A percentile compares a stretch with the other conserved stretches of the same genome.
phyloP scores from a whole-genome alignment of 2,329 filamentous ascomycete species.

The Claviceps quebecensis region DNA sequence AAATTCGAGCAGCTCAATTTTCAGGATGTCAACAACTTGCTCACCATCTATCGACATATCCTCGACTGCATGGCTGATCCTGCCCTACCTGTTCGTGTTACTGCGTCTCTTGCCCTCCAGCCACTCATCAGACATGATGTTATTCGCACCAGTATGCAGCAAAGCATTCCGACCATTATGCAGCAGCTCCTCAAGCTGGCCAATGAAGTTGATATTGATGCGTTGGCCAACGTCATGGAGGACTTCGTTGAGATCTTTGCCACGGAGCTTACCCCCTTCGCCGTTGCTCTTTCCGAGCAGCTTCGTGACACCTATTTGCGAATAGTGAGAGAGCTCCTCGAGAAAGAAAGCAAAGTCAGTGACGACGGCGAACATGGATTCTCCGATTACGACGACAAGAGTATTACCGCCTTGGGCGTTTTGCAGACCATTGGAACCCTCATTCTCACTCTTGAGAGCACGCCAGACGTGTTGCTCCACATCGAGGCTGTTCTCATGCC shows the following conservation, averaged over 20 bases:
- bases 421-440: constrained; percentile 95
- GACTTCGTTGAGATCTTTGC: constrained; percentile 98
- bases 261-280: constrained; percentile 91
- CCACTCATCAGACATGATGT: constrained; percentile 91
- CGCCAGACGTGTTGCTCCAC: constrained; percentile 84
- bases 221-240: constrained; percentile 96
- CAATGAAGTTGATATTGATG: constrained; percentile 96
- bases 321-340: constrained; percentile 81
- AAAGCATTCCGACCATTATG: constrained; percentile 98
- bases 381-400: constrained; percentile 96
- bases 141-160: constrained; percentile 89
- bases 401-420: constrained; percentile 90
- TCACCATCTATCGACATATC: constrained; percentile 93
- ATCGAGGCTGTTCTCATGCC: constrained; percentile 95
- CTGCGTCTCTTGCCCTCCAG: constrained; percentile 84
- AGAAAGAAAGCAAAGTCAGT: constrained; percentile 67
- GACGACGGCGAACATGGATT: constrained; percentile 61
- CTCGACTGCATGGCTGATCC: constrained; percentile 91
- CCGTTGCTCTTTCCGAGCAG: constrained; percentile 90
- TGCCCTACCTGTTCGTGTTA: constrained; percentile 86
- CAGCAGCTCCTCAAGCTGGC: constrained; percentile 93
- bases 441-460: constrained; percentile 92
- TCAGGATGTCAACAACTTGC: constrained; percentile 88
- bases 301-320: constrained; percentile 89
- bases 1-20: constrained; percentile 97